phyloP scores from a whole-genome alignment of 345 rosid genomes.

The Pistacia integerrima region DNA sequence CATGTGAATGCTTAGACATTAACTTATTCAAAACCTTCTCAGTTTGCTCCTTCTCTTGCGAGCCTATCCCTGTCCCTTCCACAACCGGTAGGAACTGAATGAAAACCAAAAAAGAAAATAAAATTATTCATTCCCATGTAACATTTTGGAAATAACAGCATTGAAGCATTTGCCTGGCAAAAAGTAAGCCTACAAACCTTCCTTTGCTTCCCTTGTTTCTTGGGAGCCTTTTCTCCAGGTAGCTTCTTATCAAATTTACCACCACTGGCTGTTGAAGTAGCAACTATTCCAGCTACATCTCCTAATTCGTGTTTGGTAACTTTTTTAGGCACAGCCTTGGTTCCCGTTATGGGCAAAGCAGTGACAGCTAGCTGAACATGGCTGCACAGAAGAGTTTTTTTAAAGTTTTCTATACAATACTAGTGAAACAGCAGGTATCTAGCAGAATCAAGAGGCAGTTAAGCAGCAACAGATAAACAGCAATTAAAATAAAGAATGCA shows the following conservation, averaged over 20 bases:
- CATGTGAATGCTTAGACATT: slow-evolving; percentile 82
- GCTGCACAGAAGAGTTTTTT: slow-evolving; percentile 43
- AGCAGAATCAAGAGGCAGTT: background rate
- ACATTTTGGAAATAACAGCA: background rate
- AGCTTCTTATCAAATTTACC: slow-evolving; percentile 95
- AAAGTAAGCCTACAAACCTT: slow-evolving; percentile 51
- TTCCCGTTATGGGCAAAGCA: slow-evolving; percentile 84
- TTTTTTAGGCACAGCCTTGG: slow-evolving; percentile 63
- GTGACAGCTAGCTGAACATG: slow-evolving; percentile 90
- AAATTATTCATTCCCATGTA: background rate
- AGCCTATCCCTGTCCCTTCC: slow-evolving; percentile 56
- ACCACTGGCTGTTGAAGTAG: slow-evolving; percentile 90
- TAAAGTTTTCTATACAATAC: background rate
- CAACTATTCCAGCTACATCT: slow-evolving; percentile 85
- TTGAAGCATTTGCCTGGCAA: background rate
- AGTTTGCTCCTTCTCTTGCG: slow-evolving; percentile 76
- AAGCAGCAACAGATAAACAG: background rate
- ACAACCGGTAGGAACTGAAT: slow-evolving; percentile 83
- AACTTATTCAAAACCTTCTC: slow-evolving; percentile 77
- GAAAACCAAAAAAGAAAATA: slow-evolving; percentile 1
- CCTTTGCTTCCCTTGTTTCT: slow-evolving; percentile 78
- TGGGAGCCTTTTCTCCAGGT: slow-evolving; percentile 77
- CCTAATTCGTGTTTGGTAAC: slow-evolving; percentile 69
- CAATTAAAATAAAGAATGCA: background rate
- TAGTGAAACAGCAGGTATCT: background rate